These are phyloP conservation scores for Bacidia gigantensis DNA, from an alignment of 495 filamentous ascomycete genomes.

Conservation along the genomic window DNA sequence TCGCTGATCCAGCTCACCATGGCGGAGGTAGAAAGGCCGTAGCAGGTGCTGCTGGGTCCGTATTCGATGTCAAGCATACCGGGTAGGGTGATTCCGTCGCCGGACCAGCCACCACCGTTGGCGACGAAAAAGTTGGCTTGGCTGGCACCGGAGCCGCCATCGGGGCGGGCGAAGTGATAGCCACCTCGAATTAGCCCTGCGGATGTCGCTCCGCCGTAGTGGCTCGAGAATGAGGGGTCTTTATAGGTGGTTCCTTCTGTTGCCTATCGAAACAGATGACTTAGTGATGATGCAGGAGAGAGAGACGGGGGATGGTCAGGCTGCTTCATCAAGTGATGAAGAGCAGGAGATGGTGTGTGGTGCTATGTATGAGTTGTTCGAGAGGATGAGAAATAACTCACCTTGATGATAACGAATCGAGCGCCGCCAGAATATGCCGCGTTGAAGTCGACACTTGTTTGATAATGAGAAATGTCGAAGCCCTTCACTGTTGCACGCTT, in stretches of 20 bases:
- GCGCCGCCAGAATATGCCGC: conserved; percentile 41
- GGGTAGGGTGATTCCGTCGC: conserved; percentile 47
- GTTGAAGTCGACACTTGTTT: conserved; percentile 41
- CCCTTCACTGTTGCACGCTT: conserved; percentile 39
- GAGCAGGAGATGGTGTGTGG: background rate
- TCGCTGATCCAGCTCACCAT: conserved; percentile 49
- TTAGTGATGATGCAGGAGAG: background rate
- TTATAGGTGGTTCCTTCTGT: conserved; percentile 45
- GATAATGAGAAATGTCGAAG: conserved; percentile 53
- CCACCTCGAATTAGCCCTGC: conserved; percentile 36
- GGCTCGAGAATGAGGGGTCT: conserved; percentile 38
- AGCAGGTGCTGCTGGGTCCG: conserved; percentile 33
- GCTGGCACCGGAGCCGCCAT: conserved; percentile 27
- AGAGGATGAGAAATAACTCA: conserved; percentile 16
- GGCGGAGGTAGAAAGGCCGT: conserved; percentile 33
- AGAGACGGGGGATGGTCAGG: background rate
- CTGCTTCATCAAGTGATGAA: background rate
- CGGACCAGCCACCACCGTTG: conserved; percentile 49
- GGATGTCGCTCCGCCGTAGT: conserved; percentile 40
- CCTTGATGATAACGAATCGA: conserved; percentile 61
- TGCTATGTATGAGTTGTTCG: too few relatives aligned
- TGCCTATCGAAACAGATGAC: conserved; percentile 25
- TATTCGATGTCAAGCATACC: conserved; percentile 57
- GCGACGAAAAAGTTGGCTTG: conserved; percentile 48
- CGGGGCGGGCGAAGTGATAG: conserved; percentile 51